Evolutionary conservation across 2,329 filamentous ascomycete genomes (phyloP), one percentile per base, ranked within the genome.

Genomic region (Ceratocystis cacaofunesta): DNA sequence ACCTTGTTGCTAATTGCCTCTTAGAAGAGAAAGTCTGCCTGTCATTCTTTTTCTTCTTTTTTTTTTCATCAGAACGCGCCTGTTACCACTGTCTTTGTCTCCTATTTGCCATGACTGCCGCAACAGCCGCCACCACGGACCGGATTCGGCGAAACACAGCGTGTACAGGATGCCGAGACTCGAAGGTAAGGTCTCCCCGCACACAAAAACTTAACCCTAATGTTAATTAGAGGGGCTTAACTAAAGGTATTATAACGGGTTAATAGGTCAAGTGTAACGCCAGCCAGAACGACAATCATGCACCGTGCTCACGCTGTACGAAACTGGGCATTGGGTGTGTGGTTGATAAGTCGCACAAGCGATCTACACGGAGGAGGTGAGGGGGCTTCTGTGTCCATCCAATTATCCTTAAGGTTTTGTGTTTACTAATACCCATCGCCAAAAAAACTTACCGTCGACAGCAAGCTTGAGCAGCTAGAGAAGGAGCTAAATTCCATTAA

Each of bases 401-500:
- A 17, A 22, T 50, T 10, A n/a, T 19, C 17, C n/a, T 36, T 1
- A 4, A 8, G 4, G 6, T 25, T n/a, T 44, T 5, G 3, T 15
- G 1, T 8, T 22, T 43, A 2, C 57, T n/a, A 10, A 50, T 32
- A 30, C 52, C 52, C 30, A 25, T n/a, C 10, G 17, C 5, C 28
- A 25, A 52, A 41, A 41, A 36, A 36, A 36, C 32, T 36, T 36
- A 3, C 32, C 10, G 8, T 36, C 32, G 1, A 58, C 50, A 82
- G 81, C 69, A 83, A 83, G 70, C 73, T 83, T 2, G 81, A 83
- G 68, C 78, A 80, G 68, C 73, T 83, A 3, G 80, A 79, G 62
- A 78, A 80, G 67, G 80, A 82, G 70, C 76, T 83, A n/a, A 77
- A 75, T 68, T 79, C 73, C 70, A 82, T 82, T 70, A 82, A 81